Conservation (phyloP, 495 filamentous ascomycete genomes). For the Penicillium taxi region DNA sequence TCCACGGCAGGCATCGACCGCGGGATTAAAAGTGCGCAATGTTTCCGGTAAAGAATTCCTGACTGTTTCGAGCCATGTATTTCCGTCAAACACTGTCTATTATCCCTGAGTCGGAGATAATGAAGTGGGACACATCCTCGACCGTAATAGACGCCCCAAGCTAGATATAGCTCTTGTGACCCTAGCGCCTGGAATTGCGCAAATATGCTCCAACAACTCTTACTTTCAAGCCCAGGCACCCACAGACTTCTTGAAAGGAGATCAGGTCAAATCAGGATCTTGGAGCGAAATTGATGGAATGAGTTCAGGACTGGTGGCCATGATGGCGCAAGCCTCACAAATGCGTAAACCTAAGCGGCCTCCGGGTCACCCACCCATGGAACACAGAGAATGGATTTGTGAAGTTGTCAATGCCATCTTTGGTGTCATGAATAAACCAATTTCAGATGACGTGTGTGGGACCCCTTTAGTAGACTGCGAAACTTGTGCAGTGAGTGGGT, state of each 20-base stretch:
- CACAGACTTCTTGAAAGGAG: background rate
- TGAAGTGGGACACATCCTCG: slow-evolving; percentile 15
- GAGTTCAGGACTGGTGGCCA: slow-evolving; percentile 15
- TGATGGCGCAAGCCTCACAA: slow-evolving; percentile 5
- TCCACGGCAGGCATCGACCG: slow-evolving; percentile 15
- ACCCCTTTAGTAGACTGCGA: slow-evolving; percentile 21
- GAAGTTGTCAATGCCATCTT: slow-evolving; percentile 12
- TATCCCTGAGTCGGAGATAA: slow-evolving; percentile 13
- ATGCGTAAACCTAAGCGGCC: slow-evolving; percentile 11
- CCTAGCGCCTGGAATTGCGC: slow-evolving; percentile 14
- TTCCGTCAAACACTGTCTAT: slow-evolving; percentile 14
- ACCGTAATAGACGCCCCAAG: slow-evolving; percentile 13
- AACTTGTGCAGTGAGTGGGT: slow-evolving; percentile 16
- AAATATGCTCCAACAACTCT: slow-evolving; percentile 14
- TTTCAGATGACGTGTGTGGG: slow-evolving; percentile 20
- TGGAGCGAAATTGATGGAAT: slow-evolving; percentile 15
- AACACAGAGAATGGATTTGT: slow-evolving; percentile 11
- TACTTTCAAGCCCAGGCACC: slow-evolving; percentile 23
- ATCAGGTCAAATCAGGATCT: slow-evolving; percentile 7
- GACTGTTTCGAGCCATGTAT: slow-evolving; percentile 17
- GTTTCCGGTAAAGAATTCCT: slow-evolving; percentile 7
- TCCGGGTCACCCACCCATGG: slow-evolving; percentile 12
- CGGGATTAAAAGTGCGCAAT: slow-evolving; percentile 19
- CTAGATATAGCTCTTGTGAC: slow-evolving; percentile 17
- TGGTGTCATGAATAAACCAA: slow-evolving; percentile 16